Base-by-base conservation (phyloP, 139 green algal genomes). In the Mesotaenium endlicherianum region DNA sequence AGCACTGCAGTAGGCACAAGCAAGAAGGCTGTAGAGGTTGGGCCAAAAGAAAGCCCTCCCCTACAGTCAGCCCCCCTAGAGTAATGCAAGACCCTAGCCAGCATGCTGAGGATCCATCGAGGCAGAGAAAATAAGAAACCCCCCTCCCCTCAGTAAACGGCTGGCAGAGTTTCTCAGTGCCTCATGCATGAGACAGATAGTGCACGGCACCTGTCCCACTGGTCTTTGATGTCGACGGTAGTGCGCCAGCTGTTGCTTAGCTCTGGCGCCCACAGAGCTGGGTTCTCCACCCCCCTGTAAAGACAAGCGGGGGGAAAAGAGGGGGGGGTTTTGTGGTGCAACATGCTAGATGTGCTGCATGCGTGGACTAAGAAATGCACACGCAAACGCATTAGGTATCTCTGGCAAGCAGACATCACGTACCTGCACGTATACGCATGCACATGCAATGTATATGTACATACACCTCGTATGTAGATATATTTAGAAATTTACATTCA, bases 201-300 rank as follows among this genome's bases (percentile, higher is more conserved):
- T n/a, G 20, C 8, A 20, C 11, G 30, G n/a, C 38, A 78, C 70
- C 70, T 78, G 16, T 30, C 34, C 70, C 70, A 78, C 42, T 38
- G 36, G 43, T 78, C 70, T 26, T 77, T 17, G 26, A 82, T 82
- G 59, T 82, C 75, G 39, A 26, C n/a, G n/a, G 75, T 82, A 20
- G 75, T 87, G 60, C 45, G 47, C 58, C 64, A 84, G 26, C 30
- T 86, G 55, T 78, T 26, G 6, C 36, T 20, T 53, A 83, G 20
- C 50, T 58, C 34, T 41, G 39, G 20, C 20, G 38, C 41, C 75
- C 76, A 64, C 50, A 39, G 45, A 67, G 70, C 77, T 76, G 6
- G 76, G 30, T 14, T 3, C 3, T 64, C 6, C 70, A 43, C 58
- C 38, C 40, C 38, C 81, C 81, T 50, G 31, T 72, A 75, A n/a